Conservation (phyloP, 768 basidiomycete species). For the Russula foetens region DNA sequence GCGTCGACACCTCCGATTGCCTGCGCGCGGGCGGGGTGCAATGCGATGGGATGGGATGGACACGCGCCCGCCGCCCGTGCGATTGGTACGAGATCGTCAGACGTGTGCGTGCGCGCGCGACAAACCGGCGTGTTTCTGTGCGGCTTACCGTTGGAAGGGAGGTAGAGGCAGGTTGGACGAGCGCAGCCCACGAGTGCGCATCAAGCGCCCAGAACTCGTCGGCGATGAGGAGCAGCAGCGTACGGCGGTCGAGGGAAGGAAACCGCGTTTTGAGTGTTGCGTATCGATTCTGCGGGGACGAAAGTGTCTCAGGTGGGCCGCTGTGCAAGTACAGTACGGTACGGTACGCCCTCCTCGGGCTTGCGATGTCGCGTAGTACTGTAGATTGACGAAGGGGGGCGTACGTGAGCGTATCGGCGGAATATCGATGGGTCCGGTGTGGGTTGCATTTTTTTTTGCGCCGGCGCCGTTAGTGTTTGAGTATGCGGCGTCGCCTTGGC, state of each 20-base stretch:
- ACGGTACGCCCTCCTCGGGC: no score
- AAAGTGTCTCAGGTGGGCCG: not conserved
- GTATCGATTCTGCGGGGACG: conserved; percentile 3
- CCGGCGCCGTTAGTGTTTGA: no score
- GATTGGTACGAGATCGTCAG: not conserved
- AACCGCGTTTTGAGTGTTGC: not conserved
- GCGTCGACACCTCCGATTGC: no score
- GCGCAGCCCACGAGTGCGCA: not conserved
- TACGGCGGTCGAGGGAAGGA: not conserved
- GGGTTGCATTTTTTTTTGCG: not conserved
- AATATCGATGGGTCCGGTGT: not conserved
- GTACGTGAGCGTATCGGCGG: conserved; percentile 4
- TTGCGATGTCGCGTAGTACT: no score
- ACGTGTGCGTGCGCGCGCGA: no score
- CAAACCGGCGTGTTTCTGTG: no score
- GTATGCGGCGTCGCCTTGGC: no score
- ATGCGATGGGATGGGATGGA: no score
- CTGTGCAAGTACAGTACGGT: no score
- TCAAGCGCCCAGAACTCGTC: conserved; percentile 16
- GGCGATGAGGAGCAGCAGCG: not conserved
- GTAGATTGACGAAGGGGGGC: not conserved
- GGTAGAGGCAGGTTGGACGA: not conserved
- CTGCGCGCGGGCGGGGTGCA: no score
- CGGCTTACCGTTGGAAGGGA: no score
- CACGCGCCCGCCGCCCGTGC: no score